Evolutionary conservation across 2,329 filamentous ascomycete species (phyloP).

Genomic region (Aureobasidium namibiae): DNA sequence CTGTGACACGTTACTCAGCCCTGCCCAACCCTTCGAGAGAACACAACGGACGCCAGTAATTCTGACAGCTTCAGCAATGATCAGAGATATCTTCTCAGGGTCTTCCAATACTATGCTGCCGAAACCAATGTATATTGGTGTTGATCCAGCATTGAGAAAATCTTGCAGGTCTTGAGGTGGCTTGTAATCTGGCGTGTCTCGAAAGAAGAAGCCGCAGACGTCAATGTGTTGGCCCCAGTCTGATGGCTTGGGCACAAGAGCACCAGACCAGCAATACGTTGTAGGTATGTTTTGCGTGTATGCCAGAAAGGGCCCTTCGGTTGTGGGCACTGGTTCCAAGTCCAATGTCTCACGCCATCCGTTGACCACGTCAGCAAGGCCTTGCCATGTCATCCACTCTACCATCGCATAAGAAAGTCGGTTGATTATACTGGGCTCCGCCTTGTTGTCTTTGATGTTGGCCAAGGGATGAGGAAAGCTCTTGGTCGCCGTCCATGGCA

Average conservation of each 20-base stretch:
- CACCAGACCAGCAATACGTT: constrained; percentile 19
- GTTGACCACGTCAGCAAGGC: constrained; percentile 27
- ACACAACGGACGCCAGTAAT: constrained; percentile 18
- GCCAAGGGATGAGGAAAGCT: constrained; percentile 80
- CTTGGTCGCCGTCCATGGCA: constrained; percentile 80
- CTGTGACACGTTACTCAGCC: constrained; percentile 17
- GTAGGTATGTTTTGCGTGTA: constrained; percentile 13
- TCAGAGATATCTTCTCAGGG: constrained; percentile 25
- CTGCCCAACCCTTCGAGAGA: constrained; percentile 9
- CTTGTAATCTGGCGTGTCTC: constrained; percentile 8
- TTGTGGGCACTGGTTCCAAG: constrained; percentile 11
- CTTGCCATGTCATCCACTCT: constrained; percentile 91
- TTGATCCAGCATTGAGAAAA: constrained; percentile 13
- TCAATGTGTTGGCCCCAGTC: constrained; percentile 4
- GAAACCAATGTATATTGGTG: constrained; percentile 17
- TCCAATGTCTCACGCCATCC: constrained; percentile 11
- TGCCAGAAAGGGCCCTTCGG: neutral
- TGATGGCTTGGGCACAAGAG: neutral
- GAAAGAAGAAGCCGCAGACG: constrained; percentile 29
- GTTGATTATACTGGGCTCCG: constrained; percentile 60
- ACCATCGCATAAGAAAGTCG: constrained; percentile 78
- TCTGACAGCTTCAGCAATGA: constrained; percentile 29
- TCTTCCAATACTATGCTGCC: constrained; percentile 26
- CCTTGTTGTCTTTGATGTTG: constrained; percentile 68
- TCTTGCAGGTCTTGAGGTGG: constrained; percentile 9